Percentiles rank a stretch among this genome's conserved stretches.
These are phyloP conservation scores for Phanerodontia chrysosporium DNA, from an alignment of 768 basidiomycete species.

Conservation along the genomic window DNA sequence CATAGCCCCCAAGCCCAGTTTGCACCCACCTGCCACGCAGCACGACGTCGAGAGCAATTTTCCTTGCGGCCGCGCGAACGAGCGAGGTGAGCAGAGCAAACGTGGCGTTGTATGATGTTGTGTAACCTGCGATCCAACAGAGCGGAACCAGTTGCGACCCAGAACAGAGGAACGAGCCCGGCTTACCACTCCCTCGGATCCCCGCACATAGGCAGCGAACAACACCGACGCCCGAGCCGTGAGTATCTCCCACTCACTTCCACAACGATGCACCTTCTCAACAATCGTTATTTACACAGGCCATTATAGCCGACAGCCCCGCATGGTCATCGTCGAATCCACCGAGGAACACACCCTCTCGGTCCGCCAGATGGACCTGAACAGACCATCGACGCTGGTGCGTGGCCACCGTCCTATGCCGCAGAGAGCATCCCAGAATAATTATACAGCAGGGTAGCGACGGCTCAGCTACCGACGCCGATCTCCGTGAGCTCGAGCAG, in stretches of 20 bases:
- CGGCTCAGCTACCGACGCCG: conserved; percentile 45
- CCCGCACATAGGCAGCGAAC: conserved; percentile 16
- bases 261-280: conserved; percentile 24
- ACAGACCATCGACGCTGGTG: conserved; percentile 5
- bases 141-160: conserved; percentile 14
- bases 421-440: background rate
- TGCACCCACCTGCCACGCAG: background rate
- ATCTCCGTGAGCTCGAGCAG: conserved; percentile 29
- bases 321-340: conserved; percentile 14
- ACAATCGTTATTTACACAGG: background rate
- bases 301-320: background rate
- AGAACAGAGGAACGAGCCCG: conserved; percentile 15
- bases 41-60: background rate
- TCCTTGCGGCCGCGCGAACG: background rate
- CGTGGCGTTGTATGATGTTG: background rate
- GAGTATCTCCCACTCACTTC: conserved; percentile 25
- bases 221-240: conserved; percentile 25
- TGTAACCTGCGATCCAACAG: conserved; percentile 13
- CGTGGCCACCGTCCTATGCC: background rate
- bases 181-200: conserved; percentile 25
- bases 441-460: conserved; percentile 36
- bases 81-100: background rate
- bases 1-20: background rate
- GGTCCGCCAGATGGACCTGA: conserved; percentile 10
- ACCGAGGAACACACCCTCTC: conserved; percentile 14